Percentiles rank a stretch among this genome's conserved stretches.
These are phyloP conservation scores for Xanthoconium stramineum DNA, from an alignment of 768 basidiomycete genomes.

Conservation along the genomic window DNA sequence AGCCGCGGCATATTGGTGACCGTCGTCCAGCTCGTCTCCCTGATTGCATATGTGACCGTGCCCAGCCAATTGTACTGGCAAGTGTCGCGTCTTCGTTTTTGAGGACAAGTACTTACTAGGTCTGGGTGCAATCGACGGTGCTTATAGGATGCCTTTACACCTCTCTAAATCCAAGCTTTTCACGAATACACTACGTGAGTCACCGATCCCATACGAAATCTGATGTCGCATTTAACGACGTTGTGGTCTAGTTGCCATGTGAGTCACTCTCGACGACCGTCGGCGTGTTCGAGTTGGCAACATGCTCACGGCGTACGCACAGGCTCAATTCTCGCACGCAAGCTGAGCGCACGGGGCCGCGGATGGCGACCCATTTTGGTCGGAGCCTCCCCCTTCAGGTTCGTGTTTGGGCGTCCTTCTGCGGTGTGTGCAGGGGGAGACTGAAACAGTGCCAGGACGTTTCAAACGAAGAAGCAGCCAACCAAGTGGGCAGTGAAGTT, in stretches of 20 bases:
- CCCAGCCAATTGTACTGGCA: not conserved
- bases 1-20: slow-evolving; percentile 7
- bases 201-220: not conserved
- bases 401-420: not conserved
- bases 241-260: not conserved
- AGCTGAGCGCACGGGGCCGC: not conserved
- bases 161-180: not conserved
- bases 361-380: not conserved
- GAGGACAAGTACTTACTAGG: not conserved
- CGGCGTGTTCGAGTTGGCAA: not conserved
- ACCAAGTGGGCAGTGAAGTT: not conserved
- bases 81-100: not conserved
- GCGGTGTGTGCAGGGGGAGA: too few relatives aligned
- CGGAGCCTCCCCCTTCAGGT: not conserved
- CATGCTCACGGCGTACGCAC: not conserved
- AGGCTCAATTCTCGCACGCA: not conserved
- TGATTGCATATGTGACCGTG: not conserved
- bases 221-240: not conserved
- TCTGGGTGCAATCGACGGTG: not conserved
- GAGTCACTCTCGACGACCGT: not conserved
- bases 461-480: not conserved
- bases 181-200: slow-evolving; percentile 5
- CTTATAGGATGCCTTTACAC: not conserved
- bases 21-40: not conserved
- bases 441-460: not conserved